Conservation (phyloP, 805 yeast species). For the Candida nemodendra region DNA sequence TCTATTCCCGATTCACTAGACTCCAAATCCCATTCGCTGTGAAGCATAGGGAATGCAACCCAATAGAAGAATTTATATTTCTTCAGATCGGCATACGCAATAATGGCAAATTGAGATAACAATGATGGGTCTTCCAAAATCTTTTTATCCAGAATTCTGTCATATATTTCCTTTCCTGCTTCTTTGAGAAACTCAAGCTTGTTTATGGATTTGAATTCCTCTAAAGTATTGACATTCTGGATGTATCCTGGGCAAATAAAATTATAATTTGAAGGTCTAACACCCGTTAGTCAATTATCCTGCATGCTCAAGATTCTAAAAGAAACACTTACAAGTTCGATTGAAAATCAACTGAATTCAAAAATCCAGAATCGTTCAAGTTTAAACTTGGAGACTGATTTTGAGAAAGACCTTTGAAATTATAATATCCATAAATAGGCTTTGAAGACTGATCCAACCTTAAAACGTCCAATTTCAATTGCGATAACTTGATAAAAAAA, state of each 20-base stretch:
- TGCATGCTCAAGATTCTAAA: not conserved
- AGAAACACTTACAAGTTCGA: constrained; percentile 16
- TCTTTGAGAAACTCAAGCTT: constrained; percentile 56
- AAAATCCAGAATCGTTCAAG: constrained; percentile 36
- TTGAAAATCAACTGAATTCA: constrained; percentile 6
- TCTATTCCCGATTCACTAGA: constrained; percentile 7
- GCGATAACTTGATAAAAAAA: constrained; percentile 75
- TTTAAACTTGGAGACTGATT: constrained; percentile 33
- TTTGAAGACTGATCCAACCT: constrained; percentile 56
- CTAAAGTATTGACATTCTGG: constrained; percentile 75
- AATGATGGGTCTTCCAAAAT: constrained; percentile 40
- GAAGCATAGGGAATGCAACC: constrained; percentile 75
- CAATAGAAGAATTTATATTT: constrained; percentile 87
- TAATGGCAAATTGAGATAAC: constrained; percentile 45
- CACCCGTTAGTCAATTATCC: not conserved
- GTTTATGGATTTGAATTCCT: constrained; percentile 72
- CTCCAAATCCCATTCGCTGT: constrained; percentile 45
- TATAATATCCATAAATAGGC: constrained; percentile 41
- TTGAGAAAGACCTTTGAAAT: constrained; percentile 28
- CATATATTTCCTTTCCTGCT: constrained; percentile 27
- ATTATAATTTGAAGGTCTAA: constrained; percentile 19
- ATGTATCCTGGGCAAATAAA: constrained; percentile 36
- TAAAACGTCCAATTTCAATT: constrained; percentile 68
- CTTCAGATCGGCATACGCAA: constrained; percentile 85
- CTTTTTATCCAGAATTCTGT: constrained; percentile 33